A percentile compares a stretch with the other conserved stretches of the same genome.
Evolutionary conservation across 192 early-diverging fungal genomes (phyloP).

Genomic region (Lobosporangium transversale): DNA sequence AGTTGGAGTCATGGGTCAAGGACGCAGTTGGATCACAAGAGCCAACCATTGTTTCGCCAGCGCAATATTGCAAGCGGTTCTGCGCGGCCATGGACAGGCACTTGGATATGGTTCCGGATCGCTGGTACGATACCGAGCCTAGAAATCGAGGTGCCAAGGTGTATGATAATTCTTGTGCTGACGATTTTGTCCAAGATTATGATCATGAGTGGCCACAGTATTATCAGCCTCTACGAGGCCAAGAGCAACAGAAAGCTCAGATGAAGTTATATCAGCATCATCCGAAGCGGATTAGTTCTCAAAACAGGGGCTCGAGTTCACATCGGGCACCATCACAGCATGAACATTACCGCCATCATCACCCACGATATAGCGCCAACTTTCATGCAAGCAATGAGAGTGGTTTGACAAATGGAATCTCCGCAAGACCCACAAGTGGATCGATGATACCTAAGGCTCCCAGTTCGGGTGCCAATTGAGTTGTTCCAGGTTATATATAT

Average conservation of each 20-base stretch:
- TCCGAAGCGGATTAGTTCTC: too few relatives aligned
- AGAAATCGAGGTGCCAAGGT: too few relatives aligned
- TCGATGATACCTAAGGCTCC: background rate
- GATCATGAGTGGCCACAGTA: slow-evolving; percentile 5
- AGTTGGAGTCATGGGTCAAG: slow-evolving; percentile 98
- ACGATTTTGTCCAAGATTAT: background rate
- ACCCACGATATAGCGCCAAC: slow-evolving; percentile 12
- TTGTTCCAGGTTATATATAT: too few relatives aligned
- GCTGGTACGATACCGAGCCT: slow-evolving; percentile 45
- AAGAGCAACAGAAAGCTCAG: slow-evolving; percentile 15
- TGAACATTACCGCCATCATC: slow-evolving; percentile 5
- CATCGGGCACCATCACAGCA: too few relatives aligned
- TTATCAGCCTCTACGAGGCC: slow-evolving; percentile 3
- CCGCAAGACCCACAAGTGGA: background rate
- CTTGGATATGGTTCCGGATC: slow-evolving; percentile 49
- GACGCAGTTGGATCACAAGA: slow-evolving; percentile 91
- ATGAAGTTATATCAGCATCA: slow-evolving; percentile 33
- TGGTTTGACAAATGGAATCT: background rate
- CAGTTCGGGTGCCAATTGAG: background rate
- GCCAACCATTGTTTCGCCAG: slow-evolving; percentile 96
- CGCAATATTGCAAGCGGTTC: slow-evolving; percentile 94
- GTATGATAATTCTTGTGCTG: slow-evolving; percentile 4
- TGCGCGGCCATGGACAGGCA: slow-evolving; percentile 92
- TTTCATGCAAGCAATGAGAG: background rate
- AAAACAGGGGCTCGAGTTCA: too few relatives aligned